These are phyloP conservation scores for Capsicum rhomboideum DNA, from an alignment of 257 asterid species.

Conservation along the genomic window DNA sequence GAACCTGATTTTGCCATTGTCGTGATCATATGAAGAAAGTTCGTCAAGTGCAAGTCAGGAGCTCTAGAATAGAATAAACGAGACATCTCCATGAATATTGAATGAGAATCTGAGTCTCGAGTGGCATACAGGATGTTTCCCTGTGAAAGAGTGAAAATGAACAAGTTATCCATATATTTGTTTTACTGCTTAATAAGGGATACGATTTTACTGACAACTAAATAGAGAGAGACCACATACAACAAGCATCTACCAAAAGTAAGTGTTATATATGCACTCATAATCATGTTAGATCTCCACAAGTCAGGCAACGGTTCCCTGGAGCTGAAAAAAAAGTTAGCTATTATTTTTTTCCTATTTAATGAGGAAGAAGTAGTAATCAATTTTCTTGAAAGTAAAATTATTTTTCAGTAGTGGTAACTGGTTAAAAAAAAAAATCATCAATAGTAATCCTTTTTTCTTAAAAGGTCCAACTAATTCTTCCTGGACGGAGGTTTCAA, in stretches of 20 bases:
- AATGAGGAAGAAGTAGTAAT: not conserved
- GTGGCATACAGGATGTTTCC: slow-evolving; percentile 58
- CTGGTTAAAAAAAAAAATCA: not conserved
- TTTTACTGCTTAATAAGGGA: not conserved
- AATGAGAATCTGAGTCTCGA: slow-evolving; percentile 51
- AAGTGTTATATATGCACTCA: not conserved
- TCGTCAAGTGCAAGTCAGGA: slow-evolving; percentile 74
- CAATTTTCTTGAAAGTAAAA: not conserved
- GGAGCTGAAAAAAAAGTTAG: not conserved
- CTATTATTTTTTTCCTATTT: not conserved
- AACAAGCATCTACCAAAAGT: not conserved
- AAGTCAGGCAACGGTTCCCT: not conserved
- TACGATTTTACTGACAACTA: not conserved
- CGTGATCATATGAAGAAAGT: slow-evolving; percentile 83
- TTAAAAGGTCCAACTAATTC: not conserved
- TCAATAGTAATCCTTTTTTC: not conserved
- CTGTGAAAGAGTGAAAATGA: slow-evolving; percentile 24
- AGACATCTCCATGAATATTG: slow-evolving; percentile 69
- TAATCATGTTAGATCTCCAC: not conserved
- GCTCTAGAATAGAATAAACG: slow-evolving; percentile 41
- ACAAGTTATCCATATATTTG: not conserved
- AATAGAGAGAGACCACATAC: not conserved
- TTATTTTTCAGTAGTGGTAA: not conserved
- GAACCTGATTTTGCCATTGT: slow-evolving; percentile 82
- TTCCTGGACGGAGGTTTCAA: not conserved